Evolutionary conservation across 495 filamentous ascomycete genomes (phyloP), one percentile per base, ranked within the genome.

Genomic region (Tuber umbilicatum): DNA sequence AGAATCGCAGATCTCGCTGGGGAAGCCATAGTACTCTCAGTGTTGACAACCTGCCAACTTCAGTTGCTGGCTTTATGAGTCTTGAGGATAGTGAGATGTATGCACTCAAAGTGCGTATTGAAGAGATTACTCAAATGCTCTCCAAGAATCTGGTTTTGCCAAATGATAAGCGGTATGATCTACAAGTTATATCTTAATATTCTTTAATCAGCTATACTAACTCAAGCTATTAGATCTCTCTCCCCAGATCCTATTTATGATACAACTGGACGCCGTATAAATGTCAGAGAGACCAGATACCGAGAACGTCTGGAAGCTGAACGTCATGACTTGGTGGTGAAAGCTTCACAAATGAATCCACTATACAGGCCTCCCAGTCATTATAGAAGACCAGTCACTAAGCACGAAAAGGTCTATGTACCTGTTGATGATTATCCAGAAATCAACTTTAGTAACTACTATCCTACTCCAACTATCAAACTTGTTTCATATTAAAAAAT

Each of bases 371-470:
- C 82, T 69, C 82, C 82, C 67, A 79, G 73, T 74, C 82, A 83
- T 68, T 83, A 83, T 75, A 79, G 78, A 72, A 81, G 78, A 75
- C 82, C 78, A 43, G 78, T 76, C 69, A 79, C 80, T 78, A 83
- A 81, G 70, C 78, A 83, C 45, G 82, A 83, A 79, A 83, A 83
- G 72, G 80, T 83, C 72, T 83, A 83, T 79, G 80, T 83, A 73
- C 82, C 82, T 70, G 82, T 79, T 86, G 98, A 98, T 90, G 96
- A 99, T 85, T 99, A 99, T 86, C 96, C 96, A 88, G 96, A 98
- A 86, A 97, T 99, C 92, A 99, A 99, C 92, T 99, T 98, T 93
- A 98, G 95, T 99, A 97, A 64, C 50, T 92, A 82, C 74, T 81
- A 81, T 90, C 93, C 96, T 31, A 64, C 97, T 97, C 93, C 94